These are phyloP conservation scores for Lablab purpureus DNA, from an alignment of 306 rosid genomes.

Conservation along the genomic window DNA sequence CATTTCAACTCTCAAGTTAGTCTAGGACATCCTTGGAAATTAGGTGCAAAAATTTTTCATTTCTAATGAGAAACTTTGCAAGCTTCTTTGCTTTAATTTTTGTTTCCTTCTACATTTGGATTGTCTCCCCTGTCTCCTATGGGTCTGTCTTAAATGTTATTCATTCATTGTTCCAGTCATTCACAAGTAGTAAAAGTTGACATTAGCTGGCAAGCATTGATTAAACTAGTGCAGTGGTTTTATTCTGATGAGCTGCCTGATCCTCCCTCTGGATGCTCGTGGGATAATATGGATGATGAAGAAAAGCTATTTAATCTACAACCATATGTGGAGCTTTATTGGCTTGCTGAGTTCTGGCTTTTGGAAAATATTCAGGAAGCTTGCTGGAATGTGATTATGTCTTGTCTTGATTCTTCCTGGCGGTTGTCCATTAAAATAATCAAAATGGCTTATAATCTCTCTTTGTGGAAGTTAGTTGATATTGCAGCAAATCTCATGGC, in stretches of 20 bases:
- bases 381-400: constrained; percentile 65
- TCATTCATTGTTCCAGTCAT: constrained; percentile 58
- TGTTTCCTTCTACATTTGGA: constrained; percentile 12
- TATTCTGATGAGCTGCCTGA: constrained; percentile 71
- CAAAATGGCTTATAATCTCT: constrained; percentile 64
- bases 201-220: constrained; percentile 81
- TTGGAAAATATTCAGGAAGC: constrained; percentile 68
- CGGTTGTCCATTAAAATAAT: constrained; percentile 62
- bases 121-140: constrained; percentile 1
- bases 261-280: constrained; percentile 79
- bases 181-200: constrained; percentile 65
- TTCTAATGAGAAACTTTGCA: background rate
- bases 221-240: constrained; percentile 72
- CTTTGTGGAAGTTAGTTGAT: constrained; percentile 75
- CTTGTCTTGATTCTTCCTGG: constrained; percentile 65
- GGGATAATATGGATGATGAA: constrained; percentile 75
- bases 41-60: constrained; percentile 2
- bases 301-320: constrained; percentile 68
- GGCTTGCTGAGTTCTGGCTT: constrained; percentile 86
- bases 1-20: constrained; percentile 24
- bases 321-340: constrained; percentile 79
- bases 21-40: constrained; percentile 18
- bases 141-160: constrained; percentile 15
- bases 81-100: constrained; percentile 26
- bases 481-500: constrained; percentile 69